Percentiles rank a stretch among this genome's conserved stretches.
Conservation (phyloP, 257 asterid species). For the Rhazya stricta region DNA sequence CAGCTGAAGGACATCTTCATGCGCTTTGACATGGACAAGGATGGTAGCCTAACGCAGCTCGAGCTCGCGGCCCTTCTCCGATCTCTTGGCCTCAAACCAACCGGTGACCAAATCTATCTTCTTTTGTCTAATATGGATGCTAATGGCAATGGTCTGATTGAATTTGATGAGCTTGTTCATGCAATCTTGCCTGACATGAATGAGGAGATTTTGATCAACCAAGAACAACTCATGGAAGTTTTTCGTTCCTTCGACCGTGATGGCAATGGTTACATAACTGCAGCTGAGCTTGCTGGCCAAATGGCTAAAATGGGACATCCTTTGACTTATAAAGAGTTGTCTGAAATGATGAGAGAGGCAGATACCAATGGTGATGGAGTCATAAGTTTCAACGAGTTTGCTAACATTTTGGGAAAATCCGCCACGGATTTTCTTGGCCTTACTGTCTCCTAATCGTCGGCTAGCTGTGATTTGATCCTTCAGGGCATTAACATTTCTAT, state of each 20-base stretch:
- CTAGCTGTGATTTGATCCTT: background rate
- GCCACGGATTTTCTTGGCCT: constrained; percentile 47
- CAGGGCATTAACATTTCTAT: constrained; percentile 4
- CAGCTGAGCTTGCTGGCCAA: constrained; percentile 48
- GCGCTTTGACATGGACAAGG: constrained; percentile 46
- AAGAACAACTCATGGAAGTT: constrained; percentile 48
- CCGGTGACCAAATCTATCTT: constrained; percentile 39
- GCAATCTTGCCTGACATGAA: constrained; percentile 47
- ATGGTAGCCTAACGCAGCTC: constrained; percentile 48
- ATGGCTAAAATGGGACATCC: constrained; percentile 61
- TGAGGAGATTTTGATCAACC: constrained; percentile 40
- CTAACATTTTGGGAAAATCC: constrained; percentile 42
- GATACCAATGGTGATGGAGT: constrained; percentile 62
- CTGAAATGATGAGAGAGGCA: constrained; percentile 46
- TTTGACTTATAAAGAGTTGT: constrained; percentile 37
- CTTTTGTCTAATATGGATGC: constrained; percentile 41
- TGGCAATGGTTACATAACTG: constrained; percentile 46
- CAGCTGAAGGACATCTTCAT: constrained; percentile 42
- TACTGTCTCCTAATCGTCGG: constrained; percentile 15
- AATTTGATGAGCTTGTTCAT: constrained; percentile 45
- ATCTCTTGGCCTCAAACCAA: constrained; percentile 42
- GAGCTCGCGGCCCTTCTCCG: constrained; percentile 52
- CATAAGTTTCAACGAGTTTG: constrained; percentile 53
- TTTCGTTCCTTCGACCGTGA: constrained; percentile 53
- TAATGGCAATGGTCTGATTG: constrained; percentile 49